Evolutionary conservation across 2,329 filamentous ascomycete species (phyloP).

Genomic region (Alternaria viburni): DNA sequence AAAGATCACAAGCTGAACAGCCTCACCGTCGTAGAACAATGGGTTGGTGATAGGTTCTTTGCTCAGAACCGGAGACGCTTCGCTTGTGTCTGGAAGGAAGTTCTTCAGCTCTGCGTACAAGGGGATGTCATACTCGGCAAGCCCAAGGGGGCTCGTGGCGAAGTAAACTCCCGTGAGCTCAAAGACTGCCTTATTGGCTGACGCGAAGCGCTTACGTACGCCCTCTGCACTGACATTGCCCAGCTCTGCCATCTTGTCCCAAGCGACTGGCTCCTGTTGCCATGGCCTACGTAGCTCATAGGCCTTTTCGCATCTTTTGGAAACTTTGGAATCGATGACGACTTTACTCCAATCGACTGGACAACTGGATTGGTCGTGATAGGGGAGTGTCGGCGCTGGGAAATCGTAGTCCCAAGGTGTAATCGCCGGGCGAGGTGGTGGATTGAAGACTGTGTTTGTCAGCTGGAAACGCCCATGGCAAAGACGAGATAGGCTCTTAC

Average conservation of each 20-base stretch:
- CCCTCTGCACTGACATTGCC: slow-evolving; percentile 5
- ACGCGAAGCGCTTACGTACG: slow-evolving; percentile 17
- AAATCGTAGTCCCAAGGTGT: not conserved
- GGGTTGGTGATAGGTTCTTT: not conserved
- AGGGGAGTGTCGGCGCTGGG: not conserved
- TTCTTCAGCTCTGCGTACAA: not conserved
- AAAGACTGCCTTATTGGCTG: slow-evolving; percentile 12
- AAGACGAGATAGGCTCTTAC: not conserved
- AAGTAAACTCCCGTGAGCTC: slow-evolving; percentile 19
- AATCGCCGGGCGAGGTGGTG: not conserved
- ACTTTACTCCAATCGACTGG: not conserved
- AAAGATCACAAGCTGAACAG: not conserved
- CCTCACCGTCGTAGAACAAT: not conserved
- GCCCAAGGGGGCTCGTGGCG: not conserved
- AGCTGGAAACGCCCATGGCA: not conserved
- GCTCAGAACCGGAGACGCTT: not conserved
- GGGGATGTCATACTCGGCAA: slow-evolving; percentile 3
- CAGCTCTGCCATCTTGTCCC: not conserved
- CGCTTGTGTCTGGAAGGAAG: not conserved
- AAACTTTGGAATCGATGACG: not conserved
- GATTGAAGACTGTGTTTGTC: not conserved
- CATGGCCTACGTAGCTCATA: not conserved
- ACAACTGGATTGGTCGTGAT: not conserved
- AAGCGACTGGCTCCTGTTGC: not conserved
- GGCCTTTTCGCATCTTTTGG: not conserved